A percentile compares a stretch with the other conserved stretches of the same genome.
Evolutionary conservation across 805 yeast genomes (phyloP).

Genomic region (Spathaspora passalidarum): DNA sequence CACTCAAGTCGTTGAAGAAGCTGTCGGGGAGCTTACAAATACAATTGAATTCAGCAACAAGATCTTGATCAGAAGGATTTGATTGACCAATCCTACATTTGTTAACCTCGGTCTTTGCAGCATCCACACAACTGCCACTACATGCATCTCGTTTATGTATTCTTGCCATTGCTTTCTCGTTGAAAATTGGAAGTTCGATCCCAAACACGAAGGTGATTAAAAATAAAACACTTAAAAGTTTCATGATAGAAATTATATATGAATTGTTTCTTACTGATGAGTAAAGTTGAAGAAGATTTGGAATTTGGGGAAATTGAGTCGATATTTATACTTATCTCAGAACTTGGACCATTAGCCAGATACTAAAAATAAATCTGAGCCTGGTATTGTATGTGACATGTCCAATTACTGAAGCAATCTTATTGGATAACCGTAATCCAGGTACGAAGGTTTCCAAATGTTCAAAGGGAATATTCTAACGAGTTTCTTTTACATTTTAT

Average conservation of each 20-base stretch:
- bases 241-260: background rate
- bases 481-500: background rate
- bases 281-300: too few relatives aligned
- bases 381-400: background rate
- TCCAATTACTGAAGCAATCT: background rate
- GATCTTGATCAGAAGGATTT: background rate
- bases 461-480: background rate
- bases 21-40: background rate
- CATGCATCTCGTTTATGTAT: background rate
- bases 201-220: background rate
- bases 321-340: background rate
- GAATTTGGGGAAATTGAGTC: background rate
- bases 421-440: background rate
- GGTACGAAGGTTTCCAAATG: background rate
- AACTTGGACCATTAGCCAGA: too few relatives aligned
- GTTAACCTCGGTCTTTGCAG: background rate
- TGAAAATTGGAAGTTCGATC: background rate
- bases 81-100: background rate
- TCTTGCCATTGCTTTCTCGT: background rate
- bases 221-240: background rate
- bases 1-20: slow-evolving; percentile 1
- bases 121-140: slow-evolving; percentile 1
- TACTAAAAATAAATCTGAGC: background rate
- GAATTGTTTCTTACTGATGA: background rate
- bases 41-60: background rate